phyloP scores from a whole-genome alignment of 306 rosid species.

The Vigna unguiculata region DNA sequence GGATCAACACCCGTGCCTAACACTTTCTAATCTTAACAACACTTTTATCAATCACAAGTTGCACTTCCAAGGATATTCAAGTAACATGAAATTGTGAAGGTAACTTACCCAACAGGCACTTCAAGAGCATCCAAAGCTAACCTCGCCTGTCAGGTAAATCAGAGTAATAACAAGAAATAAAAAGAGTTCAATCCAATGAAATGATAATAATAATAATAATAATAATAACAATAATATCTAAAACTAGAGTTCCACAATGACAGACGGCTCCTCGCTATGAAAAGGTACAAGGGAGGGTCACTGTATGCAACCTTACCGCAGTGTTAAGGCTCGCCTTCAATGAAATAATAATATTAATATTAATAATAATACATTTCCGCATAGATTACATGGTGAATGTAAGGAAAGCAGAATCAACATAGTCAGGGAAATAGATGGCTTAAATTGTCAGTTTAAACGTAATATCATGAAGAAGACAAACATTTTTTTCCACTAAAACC shows the following conservation, averaged over 20 bases:
- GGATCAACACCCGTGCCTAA: neutral
- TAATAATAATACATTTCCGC: neutral
- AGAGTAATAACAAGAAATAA: conserved; percentile 13
- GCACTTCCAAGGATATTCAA: neutral
- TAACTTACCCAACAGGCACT: conserved; percentile 91
- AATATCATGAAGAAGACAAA: neutral
- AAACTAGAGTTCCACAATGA: neutral
- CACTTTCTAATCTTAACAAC: conserved; percentile 13
- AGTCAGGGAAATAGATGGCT: neutral
- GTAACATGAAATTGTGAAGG: conserved; percentile 7
- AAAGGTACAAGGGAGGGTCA: neutral
- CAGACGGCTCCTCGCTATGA: neutral
- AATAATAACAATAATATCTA: too few relatives aligned
- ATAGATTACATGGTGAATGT: neutral
- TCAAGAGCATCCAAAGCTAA: conserved; percentile 74
- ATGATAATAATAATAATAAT: neutral
- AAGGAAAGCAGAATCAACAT: neutral
- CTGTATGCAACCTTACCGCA: neutral
- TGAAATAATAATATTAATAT: neutral
- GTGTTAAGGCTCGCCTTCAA: too few relatives aligned
- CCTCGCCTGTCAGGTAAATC: conserved; percentile 60
- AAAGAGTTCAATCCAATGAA: conserved; percentile 20
- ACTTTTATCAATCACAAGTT: conserved; percentile 11
- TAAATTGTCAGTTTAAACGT: conserved; percentile 2
- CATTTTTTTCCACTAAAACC: neutral